Evolutionary conservation across 2,329 filamentous ascomycete genomes (phyloP).

Genomic region (Hansfordia pulvinata): DNA sequence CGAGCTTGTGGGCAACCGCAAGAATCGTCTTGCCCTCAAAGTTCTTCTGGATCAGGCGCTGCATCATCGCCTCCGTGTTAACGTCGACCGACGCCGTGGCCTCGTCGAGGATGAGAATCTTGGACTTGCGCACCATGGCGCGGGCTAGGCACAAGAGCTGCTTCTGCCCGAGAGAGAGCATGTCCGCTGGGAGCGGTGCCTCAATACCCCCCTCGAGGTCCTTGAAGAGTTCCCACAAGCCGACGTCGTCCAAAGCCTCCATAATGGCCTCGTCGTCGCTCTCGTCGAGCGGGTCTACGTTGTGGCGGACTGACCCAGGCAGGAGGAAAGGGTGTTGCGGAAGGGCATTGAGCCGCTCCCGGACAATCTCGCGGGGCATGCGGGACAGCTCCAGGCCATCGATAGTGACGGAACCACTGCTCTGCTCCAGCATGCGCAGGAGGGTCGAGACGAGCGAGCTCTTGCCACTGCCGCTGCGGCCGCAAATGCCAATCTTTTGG

Average conservation of each 20-base stretch:
- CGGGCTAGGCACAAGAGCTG: constrained; percentile 14
- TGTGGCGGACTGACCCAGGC: background rate
- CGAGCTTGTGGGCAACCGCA: background rate
- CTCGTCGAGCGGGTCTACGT: background rate
- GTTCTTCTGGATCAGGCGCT: background rate
- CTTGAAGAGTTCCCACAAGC: constrained; percentile 6
- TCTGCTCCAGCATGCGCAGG: background rate
- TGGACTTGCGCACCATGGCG: constrained; percentile 1
- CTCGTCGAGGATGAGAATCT: background rate
- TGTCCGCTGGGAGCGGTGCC: constrained; percentile 4
- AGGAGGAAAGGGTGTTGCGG: background rate
- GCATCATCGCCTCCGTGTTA: background rate
- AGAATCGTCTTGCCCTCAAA: background rate
- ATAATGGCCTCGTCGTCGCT: constrained; percentile 1
- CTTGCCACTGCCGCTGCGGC: background rate
- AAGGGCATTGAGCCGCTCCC: background rate
- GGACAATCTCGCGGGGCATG: background rate
- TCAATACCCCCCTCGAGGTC: constrained; percentile 7
- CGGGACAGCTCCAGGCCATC: background rate
- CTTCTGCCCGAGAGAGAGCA: constrained; percentile 9
- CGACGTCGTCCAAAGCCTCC: constrained; percentile 4
- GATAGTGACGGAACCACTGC: background rate
- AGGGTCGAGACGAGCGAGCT: background rate
- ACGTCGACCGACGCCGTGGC: background rate
- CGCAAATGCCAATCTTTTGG: constrained; percentile 1